Base-by-base conservation (phyloP, 2,329 filamentous ascomycete species). In the Talaromyces sp. region DNA sequence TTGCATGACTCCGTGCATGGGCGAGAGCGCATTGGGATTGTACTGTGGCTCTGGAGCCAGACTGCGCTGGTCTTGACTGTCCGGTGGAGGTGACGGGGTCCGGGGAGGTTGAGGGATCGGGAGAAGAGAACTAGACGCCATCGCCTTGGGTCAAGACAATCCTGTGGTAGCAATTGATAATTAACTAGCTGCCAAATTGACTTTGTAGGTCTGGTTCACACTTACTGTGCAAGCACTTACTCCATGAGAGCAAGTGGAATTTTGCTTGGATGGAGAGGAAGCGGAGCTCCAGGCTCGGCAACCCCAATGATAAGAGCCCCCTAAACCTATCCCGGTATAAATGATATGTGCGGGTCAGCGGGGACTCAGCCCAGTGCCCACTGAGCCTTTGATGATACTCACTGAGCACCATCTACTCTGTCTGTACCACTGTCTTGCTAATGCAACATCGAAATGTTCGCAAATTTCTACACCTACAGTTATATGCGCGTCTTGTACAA, bases 11-110 rank as follows among this genome's bases (percentile, higher is more conserved):
- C 69, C 67, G 51, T 28, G 73, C 62, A 77, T 69, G 35, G 80
- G 80, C 39, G 80, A 81, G 55, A 83, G 69, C 11, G 76, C 64
- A 61, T 77, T 75, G 15, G 74, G 72, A 66, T 81, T 75, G 60
- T 73, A 74, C n/a, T 66, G 61, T 35, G 68, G 61, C 19, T 64
- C 67, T 13, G 73, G 64, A 62, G 69, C 57, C 22, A 33, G 19
- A 43, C n/a, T 35, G 17, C 6, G 21, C 33, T 48, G 45, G 7
- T 58, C 50, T 5, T 36, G 66, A 63, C 80, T 76, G 63, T 83
- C 80, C 66, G 81, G 78, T 62, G 84, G 84, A 63, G 85, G 85
- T 65, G 85, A 86, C 11, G 84, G 84, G 33, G 85, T 86, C 64
- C 83, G 79, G 57, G 85, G 84, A 61, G 83, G 84, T 41, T 80